These are phyloP conservation scores for Aspergillus novoparasiticus DNA, from an alignment of 2,329 filamentous ascomycete species.

Conservation along the genomic window DNA sequence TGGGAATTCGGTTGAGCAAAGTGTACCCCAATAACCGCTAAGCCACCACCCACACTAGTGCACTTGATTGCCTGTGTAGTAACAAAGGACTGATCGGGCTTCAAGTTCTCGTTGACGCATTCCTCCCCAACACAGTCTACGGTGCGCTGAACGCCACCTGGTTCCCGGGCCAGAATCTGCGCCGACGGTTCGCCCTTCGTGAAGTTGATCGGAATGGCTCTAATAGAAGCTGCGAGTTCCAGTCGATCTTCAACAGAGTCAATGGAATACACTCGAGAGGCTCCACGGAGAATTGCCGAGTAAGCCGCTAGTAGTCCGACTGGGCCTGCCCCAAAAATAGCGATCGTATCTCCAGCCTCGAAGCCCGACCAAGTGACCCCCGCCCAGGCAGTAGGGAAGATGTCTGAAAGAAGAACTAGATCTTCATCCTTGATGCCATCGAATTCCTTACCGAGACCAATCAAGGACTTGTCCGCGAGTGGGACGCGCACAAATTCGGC, in stretches of 20 bases:
- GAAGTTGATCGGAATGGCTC: conserved; percentile 63
- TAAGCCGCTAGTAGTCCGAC: conserved; percentile 69
- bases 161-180: conserved; percentile 28
- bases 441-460: not conserved
- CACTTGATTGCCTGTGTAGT: not conserved
- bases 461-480: not conserved
- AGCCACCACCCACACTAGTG: not conserved
- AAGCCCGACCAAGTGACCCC: conserved; percentile 42
- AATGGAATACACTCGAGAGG: conserved; percentile 62
- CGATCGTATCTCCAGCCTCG: conserved; percentile 56
- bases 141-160: conserved; percentile 16
- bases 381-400: conserved; percentile 44
- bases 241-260: conserved; percentile 64
- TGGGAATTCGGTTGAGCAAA: not conserved
- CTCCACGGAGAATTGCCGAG: conserved; percentile 61
- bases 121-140: conserved; percentile 21
- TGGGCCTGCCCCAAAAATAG: conserved; percentile 65
- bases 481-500: not conserved
- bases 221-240: conserved; percentile 58
- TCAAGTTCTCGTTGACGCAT: conserved; percentile 11
- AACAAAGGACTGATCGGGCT: not conserved
- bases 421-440: conserved; percentile 10
- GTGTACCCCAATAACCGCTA: not conserved
- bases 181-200: conserved; percentile 54
- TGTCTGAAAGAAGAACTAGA: conserved; percentile 37